Evolutionary conservation across 306 rosid genomes (phyloP).

Genomic region (Lithocarpus polystachyus): DNA sequence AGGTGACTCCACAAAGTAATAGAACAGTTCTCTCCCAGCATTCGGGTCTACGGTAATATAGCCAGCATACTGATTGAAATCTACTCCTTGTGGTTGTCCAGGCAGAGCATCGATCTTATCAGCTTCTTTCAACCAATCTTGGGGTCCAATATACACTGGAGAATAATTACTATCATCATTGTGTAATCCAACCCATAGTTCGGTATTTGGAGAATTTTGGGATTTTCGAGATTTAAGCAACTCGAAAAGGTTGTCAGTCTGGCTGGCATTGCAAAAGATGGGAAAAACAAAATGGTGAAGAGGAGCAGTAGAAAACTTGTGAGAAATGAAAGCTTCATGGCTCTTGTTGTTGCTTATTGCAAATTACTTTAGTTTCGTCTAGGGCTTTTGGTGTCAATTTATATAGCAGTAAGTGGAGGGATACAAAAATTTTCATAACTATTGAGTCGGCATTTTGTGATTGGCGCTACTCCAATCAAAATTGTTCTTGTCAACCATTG

Average conservation of each 20-base stretch:
- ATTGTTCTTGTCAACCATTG: no score
- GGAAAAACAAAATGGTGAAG: slow-evolving; percentile 15
- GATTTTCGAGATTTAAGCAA: slow-evolving; percentile 31
- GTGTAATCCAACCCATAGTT: slow-evolving; percentile 23
- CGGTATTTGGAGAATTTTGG: neutral
- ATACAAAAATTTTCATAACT: no score
- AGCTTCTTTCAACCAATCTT: slow-evolving; percentile 26
- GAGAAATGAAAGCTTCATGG: neutral
- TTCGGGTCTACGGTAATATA: slow-evolving; percentile 46
- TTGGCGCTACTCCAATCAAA: no score
- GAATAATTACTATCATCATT: neutral
- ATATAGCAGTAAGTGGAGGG: neutral
- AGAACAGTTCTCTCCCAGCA: slow-evolving; percentile 50
- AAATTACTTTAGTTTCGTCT: neutral
- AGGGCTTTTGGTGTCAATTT: neutral
- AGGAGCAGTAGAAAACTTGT: neutral
- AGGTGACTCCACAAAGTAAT: slow-evolving; percentile 59
- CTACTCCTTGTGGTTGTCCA: slow-evolving; percentile 52
- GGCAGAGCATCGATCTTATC: slow-evolving; percentile 52
- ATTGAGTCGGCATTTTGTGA: no score
- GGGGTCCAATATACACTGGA: slow-evolving; percentile 12
- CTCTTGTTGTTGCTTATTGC: neutral
- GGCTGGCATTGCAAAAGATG: slow-evolving; percentile 28
- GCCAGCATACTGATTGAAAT: slow-evolving; percentile 57
- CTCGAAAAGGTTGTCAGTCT: slow-evolving; percentile 34